These are phyloP conservation scores for Endothia cerciana DNA, from an alignment of 2,329 filamentous ascomycete genomes.

Conservation along the genomic window DNA sequence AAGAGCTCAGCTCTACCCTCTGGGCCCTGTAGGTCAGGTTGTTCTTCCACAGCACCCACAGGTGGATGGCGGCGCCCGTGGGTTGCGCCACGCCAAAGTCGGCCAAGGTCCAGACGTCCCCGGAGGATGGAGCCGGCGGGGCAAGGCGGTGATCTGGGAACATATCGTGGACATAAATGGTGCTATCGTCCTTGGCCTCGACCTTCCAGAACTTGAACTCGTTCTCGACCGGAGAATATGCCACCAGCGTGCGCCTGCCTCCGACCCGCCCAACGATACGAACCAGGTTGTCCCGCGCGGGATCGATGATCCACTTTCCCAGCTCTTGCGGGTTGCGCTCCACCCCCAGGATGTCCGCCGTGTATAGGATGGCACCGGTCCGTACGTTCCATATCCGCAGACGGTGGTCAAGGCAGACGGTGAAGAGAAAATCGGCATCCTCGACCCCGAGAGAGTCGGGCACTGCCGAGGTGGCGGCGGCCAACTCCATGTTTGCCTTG, in stretches of 20 bases:
- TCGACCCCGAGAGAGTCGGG: conserved; percentile 55
- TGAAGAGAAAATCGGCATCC: conserved; percentile 65
- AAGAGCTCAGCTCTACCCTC: conserved; percentile 55
- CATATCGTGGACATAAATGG: conserved; percentile 70
- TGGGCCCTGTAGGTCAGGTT: conserved; percentile 78
- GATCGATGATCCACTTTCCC: conserved; percentile 77
- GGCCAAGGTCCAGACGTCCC: conserved; percentile 78
- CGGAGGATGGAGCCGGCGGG: conserved; percentile 71
- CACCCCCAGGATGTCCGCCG: conserved; percentile 76
- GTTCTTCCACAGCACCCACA: conserved; percentile 86
- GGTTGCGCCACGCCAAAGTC: conserved; percentile 70
- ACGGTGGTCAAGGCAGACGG: conserved; percentile 86
- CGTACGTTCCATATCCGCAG: conserved; percentile 87
- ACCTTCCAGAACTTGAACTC: conserved; percentile 93
- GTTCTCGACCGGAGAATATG: conserved; percentile 84
- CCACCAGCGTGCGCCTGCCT: conserved; percentile 66
- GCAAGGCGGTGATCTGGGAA: conserved; percentile 65
- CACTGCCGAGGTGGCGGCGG: conserved; percentile 67
- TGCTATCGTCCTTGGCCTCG: conserved; percentile 63
- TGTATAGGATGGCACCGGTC: conserved; percentile 76
- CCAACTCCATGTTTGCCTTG: conserved; percentile 67
- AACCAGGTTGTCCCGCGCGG: conserved; percentile 76
- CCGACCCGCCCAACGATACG: conserved; percentile 66
- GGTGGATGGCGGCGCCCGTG: conserved; percentile 56
- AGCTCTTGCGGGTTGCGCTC: conserved; percentile 68